Conservation (phyloP, 352 stramenopile genomes). For the Stephanocyclus meneghinianus region DNA sequence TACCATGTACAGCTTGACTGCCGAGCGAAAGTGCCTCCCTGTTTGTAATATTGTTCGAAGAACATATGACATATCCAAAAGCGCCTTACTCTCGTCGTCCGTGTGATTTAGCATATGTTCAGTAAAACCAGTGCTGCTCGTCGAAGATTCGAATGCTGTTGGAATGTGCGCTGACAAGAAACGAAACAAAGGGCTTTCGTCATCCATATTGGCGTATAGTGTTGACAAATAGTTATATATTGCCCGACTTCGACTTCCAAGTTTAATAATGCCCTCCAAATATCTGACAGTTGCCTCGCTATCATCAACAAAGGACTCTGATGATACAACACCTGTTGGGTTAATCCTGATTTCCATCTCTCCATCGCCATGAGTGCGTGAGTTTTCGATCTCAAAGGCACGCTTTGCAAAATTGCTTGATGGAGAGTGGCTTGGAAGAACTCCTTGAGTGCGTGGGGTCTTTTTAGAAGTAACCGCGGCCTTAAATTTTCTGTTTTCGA, state of each 20-base stretch:
- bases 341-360: slow-evolving; percentile 30
- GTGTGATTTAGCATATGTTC: slow-evolving; percentile 49
- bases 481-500: slow-evolving; percentile 35
- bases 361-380: slow-evolving; percentile 10
- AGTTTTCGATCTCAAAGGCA: slow-evolving; percentile 16
- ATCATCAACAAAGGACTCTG: slow-evolving; percentile 68
- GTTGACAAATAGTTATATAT: slow-evolving; percentile 80
- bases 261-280: slow-evolving; percentile 79
- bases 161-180: slow-evolving; percentile 76
- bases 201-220: slow-evolving; percentile 75
- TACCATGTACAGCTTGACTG: slow-evolving; percentile 81
- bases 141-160: slow-evolving; percentile 13
- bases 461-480: slow-evolving; percentile 1
- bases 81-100: slow-evolving; percentile 49
- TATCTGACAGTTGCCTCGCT: slow-evolving; percentile 63
- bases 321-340: slow-evolving; percentile 16
- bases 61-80: slow-evolving; percentile 76
- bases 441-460: neutral
- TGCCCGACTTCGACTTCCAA: slow-evolving; percentile 70
- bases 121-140: slow-evolving; percentile 8
- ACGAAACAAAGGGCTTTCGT: slow-evolving; percentile 77
- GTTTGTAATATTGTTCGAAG: slow-evolving; percentile 73
- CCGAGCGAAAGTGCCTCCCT: slow-evolving; percentile 78
- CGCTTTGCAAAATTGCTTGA: slow-evolving; percentile 14
- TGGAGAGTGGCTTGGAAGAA: neutral